Evolutionary conservation across 148 eudicot species (phyloP), one percentile per base, ranked within the genome.

Genomic region (Nepenthes gracilis): DNA sequence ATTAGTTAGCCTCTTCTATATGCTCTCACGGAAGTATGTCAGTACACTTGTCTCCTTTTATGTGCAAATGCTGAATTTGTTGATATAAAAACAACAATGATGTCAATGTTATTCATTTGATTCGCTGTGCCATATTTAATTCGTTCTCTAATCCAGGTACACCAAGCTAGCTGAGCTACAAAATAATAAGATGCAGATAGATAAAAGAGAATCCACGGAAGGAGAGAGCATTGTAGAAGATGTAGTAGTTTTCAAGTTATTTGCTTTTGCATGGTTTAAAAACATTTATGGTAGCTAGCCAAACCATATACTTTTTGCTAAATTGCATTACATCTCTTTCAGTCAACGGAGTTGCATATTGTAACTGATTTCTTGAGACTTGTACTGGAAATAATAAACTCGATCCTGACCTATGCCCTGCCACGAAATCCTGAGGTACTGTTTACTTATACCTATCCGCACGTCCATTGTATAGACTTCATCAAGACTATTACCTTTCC

Each of bases 381-480:
- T 45, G 98, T 92, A 54, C 81, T 92, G 67, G 98, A 92, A 78
- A 88, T 88, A 77, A 53, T 92, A 51, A 92, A 88, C 72, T 86
- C 91, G 5, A 92, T 92, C 38, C 75, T 92, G 69, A 88, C 94
- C 43, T 92, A 83, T 74, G 85, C 98, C 59, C 75, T 92, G 64
- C 96, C 98, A 1, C 86, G 86, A 54, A 92, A 92, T 73, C 98
- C 98, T 34, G 98, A 92, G 98, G 98, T 92, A 81, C 55, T 11
- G 66, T 66, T 9, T 59, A 54, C 36, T 38, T 38, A 12, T 47
- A 13, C 43, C 36, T 47, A 9, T 35, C 47, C 33, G 33, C 15
- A 4, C 33, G 34, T 11, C 6, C 32, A 54, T 14, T 9, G 15
- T 7, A 54, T 54, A 32, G 32, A 54, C 8, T 6, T n/a, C 2